These are phyloP conservation scores for Orbilia quercus DNA, from an alignment of 2,329 filamentous ascomycete genomes.

Conservation along the genomic window DNA sequence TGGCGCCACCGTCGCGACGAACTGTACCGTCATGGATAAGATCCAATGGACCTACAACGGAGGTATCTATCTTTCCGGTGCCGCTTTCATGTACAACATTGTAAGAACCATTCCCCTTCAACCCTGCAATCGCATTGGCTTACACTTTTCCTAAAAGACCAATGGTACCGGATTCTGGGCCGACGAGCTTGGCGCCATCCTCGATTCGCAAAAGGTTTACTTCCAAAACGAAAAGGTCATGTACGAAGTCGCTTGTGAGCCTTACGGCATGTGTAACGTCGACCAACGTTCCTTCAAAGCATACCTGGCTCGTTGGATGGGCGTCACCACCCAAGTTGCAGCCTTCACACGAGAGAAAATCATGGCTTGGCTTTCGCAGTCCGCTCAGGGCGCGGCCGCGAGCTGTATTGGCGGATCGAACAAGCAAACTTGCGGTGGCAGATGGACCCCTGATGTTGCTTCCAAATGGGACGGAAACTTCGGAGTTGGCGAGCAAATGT, in stretches of 20 bases:
- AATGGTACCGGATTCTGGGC: slow-evolving; percentile 63
- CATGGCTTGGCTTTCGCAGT: slow-evolving; percentile 70
- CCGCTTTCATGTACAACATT: slow-evolving; percentile 76
- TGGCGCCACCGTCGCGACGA: slow-evolving; percentile 69
- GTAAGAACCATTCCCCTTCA: slow-evolving; percentile 61
- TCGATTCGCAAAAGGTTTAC: slow-evolving; percentile 42
- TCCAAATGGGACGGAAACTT: slow-evolving; percentile 69
- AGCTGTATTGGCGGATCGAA: slow-evolving; percentile 72
- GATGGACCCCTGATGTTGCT: slow-evolving; percentile 65
- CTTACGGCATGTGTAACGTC: slow-evolving; percentile 70
- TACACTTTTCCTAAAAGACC: slow-evolving; percentile 62
- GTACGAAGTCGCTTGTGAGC: slow-evolving; percentile 76
- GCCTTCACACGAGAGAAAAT: slow-evolving; percentile 71
- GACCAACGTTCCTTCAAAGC: slow-evolving; percentile 81
- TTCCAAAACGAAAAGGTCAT: slow-evolving; percentile 67
- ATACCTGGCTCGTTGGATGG: slow-evolving; percentile 74
- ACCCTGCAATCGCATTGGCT: neutral
- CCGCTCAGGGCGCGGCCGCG: slow-evolving; percentile 71
- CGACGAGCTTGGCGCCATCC: slow-evolving; percentile 40
- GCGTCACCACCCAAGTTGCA: slow-evolving; percentile 71
- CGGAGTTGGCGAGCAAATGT: slow-evolving; percentile 78
- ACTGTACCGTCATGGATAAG: slow-evolving; percentile 73
- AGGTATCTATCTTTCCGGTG: slow-evolving; percentile 72
- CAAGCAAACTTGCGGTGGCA: slow-evolving; percentile 73
- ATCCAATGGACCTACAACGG: slow-evolving; percentile 76